Evolutionary conservation across 192 early-diverging fungal genomes (phyloP).

Genomic region (Nowakowskiella sp.): DNA sequence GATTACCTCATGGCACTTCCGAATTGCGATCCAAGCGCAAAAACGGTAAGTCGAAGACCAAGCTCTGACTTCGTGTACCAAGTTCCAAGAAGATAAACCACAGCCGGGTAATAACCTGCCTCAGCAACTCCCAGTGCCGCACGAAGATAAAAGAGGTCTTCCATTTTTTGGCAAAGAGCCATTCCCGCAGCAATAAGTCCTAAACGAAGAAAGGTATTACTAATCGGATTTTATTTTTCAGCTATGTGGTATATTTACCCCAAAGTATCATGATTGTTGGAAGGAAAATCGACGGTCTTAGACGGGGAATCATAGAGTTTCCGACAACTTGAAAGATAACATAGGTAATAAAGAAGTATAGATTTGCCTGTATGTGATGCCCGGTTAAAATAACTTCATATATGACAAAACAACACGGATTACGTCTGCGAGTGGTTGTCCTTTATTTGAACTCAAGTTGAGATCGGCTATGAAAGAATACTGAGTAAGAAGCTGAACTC

Average conservation of each 20-base stretch:
- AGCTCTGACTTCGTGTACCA: neutral
- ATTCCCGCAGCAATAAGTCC: neutral
- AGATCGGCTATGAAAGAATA: too few relatives aligned
- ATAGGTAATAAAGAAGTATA: neutral
- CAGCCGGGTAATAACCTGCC: neutral
- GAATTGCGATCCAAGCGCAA: neutral
- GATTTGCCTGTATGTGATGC: neutral
- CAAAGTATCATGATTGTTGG: neutral
- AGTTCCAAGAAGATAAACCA: neutral
- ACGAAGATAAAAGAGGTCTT: too few relatives aligned
- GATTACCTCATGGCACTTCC: neutral
- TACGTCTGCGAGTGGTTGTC: too few relatives aligned
- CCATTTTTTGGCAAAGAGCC: too few relatives aligned
- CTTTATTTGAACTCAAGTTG: neutral
- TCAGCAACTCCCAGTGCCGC: too few relatives aligned
- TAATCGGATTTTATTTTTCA: neutral
- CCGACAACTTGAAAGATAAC: neutral
- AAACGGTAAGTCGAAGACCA: neutral
- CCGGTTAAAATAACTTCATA: too few relatives aligned
- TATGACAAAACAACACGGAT: too few relatives aligned
- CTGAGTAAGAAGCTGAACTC: too few relatives aligned
- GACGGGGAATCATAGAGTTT: neutral
- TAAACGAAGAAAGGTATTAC: too few relatives aligned
- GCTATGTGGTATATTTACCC: neutral
- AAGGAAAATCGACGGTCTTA: neutral